Evolutionary conservation across 148 eudicot genomes (phyloP).

Genomic region (Pouteria glomerata): DNA sequence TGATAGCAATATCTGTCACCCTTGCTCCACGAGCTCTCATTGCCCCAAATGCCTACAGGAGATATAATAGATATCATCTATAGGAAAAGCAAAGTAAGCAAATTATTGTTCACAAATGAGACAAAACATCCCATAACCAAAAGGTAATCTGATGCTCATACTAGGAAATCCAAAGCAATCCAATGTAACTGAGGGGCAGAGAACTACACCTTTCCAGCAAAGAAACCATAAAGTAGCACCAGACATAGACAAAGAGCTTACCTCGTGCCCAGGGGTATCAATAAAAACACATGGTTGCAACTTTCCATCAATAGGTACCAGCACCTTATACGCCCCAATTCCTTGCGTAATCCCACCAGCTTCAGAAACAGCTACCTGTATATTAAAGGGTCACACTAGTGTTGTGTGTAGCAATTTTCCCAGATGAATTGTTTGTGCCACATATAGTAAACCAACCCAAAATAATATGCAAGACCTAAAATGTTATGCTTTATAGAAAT

Average conservation of each 20-base stretch:
- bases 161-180: background rate
- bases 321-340: constrained; percentile 93
- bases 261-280: constrained; percentile 99
- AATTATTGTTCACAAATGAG: background rate
- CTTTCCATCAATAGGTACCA: constrained; percentile 75
- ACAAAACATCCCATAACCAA: constrained; percentile 2
- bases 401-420: constrained; percentile 8
- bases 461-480: background rate
- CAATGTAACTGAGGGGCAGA: background rate
- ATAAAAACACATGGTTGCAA: constrained; percentile 79
- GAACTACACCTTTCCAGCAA: background rate
- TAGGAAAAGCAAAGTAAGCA: constrained; percentile 3
- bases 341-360: constrained; percentile 99
- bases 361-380: constrained; percentile 94
- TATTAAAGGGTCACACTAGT: constrained; percentile 13
- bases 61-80: constrained; percentile 14
- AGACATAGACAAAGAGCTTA: constrained; percentile 16
- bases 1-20: constrained; percentile 91
- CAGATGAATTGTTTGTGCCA: background rate
- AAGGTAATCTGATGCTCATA: constrained; percentile 8
- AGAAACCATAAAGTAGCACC: constrained; percentile 8
- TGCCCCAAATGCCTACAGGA: constrained; percentile 89
- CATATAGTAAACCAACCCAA: too few species aligned
- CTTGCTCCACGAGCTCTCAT: constrained; percentile 99
- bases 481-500: background rate